A percentile compares a stretch with the other conserved stretches of the same genome.
These are phyloP conservation scores for Nicotiana noctiflora DNA, from an alignment of 257 asterid genomes.

Conservation along the genomic window DNA sequence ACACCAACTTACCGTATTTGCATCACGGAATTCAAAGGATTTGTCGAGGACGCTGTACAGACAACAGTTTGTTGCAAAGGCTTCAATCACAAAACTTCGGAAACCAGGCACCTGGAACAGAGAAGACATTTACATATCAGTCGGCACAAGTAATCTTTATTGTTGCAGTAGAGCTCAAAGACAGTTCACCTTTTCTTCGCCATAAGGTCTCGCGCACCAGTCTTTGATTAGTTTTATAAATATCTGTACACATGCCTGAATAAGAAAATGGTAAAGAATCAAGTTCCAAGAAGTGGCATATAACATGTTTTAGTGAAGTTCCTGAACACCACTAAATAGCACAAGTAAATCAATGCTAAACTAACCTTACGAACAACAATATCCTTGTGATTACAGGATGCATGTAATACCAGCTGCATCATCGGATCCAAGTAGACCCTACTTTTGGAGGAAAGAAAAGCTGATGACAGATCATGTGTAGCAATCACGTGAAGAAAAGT, in stretches of 20 bases:
- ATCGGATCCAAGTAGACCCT: conserved; percentile 48
- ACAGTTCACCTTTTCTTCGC: conserved; percentile 59
- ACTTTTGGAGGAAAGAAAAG: conserved; percentile 60
- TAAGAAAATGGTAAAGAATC: background rate
- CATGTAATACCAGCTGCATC: conserved; percentile 71
- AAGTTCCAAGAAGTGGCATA: conserved; percentile 2
- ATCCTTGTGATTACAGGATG: conserved; percentile 84
- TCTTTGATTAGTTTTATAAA: conserved; percentile 82
- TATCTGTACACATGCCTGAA: conserved; percentile 88
- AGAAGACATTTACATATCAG: conserved; percentile 15
- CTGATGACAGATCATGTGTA: conserved; percentile 70
- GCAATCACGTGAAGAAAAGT: conserved; percentile 73
- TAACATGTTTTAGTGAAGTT: background rate
- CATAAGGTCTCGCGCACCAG: conserved; percentile 65
- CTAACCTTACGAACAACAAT: conserved; percentile 62
- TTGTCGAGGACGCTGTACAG: conserved; percentile 87
- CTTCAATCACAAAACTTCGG: conserved; percentile 60
- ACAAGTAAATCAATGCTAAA: background rate
- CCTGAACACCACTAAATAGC: background rate
- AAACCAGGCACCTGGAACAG: conserved; percentile 88
- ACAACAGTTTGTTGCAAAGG: conserved; percentile 80
- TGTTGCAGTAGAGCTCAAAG: background rate
- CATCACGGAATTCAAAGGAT: conserved; percentile 85
- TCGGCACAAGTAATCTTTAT: conserved; percentile 2
- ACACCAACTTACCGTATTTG: conserved; percentile 73